phyloP scores from a whole-genome alignment of 495 filamentous ascomycete species.

The Penicillium antarcticum region DNA sequence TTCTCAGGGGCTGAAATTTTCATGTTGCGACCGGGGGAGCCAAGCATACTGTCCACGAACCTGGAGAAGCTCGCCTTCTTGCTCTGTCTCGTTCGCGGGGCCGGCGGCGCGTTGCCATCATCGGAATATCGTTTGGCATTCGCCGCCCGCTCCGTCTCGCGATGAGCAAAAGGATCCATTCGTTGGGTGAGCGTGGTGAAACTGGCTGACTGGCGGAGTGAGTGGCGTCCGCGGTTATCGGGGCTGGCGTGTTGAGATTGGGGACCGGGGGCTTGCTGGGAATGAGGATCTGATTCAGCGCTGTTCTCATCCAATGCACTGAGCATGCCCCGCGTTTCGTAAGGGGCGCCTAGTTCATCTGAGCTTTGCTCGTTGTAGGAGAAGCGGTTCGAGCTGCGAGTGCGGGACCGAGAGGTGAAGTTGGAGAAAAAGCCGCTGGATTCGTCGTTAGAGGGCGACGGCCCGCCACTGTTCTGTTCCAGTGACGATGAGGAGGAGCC shows the following conservation, averaged over 20 bases:
- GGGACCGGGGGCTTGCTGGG: constrained; percentile 45
- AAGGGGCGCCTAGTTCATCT: constrained; percentile 68
- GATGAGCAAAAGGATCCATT: constrained; percentile 50
- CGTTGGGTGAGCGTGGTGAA: constrained; percentile 62
- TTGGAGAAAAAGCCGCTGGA: constrained; percentile 30
- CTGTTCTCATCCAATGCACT: constrained; percentile 58
- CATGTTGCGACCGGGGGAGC: constrained; percentile 76
- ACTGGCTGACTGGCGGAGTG: constrained; percentile 74
- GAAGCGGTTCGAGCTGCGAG: constrained; percentile 37
- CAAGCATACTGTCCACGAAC: constrained; percentile 90
- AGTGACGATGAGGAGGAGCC: constrained; percentile 52
- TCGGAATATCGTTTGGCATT: constrained; percentile 81
- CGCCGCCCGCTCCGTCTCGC: constrained; percentile 38
- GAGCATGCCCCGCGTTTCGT: constrained; percentile 67
- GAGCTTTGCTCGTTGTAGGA: constrained; percentile 61
- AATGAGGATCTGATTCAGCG: constrained; percentile 45
- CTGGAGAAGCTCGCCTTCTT: constrained; percentile 95
- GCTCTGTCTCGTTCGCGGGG: constrained; percentile 54
- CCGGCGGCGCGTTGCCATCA: constrained; percentile 62
- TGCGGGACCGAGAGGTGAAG: constrained; percentile 30
- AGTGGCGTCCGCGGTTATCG: constrained; percentile 52
- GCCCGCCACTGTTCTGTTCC: constrained; percentile 43
- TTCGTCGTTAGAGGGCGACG: constrained; percentile 48
- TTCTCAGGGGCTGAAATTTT: constrained; percentile 96
- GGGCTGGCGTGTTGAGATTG: constrained; percentile 57